Base-by-base conservation (phyloP, 179 eudicot genomes). In the Silene vulgaris region DNA sequence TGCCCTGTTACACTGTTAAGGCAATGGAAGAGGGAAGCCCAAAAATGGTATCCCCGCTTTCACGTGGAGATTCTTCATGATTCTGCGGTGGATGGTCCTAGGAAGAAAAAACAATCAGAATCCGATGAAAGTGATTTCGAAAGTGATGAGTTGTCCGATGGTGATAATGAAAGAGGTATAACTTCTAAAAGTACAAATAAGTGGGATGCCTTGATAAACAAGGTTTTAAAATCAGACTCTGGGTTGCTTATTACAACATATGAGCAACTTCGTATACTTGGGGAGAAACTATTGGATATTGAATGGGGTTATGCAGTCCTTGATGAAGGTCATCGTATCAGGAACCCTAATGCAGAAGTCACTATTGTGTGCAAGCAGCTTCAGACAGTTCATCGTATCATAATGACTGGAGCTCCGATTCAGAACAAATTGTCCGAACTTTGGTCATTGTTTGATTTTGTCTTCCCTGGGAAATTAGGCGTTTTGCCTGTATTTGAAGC, bases 381-480 rank as follows among this genome's bases (percentile, higher is more conserved):
- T 61, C 97, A 90, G 83, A 95, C 99, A 19, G 87, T 95, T 84
- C 99, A 95, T 80, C 99, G 99, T 73, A 85, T 95, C 77, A 95
- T 95, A 67, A 95, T 95, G 97, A 92, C 97, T 2, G 99, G 97
- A 77, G 88, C 99, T 13, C 97, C 99, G 26, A 95, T 95, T 82
- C 99, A 95, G 86, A 95, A 95, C 86, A 95, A 88, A 80, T 86
- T 95, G 79, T 78, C 88, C 83, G 97, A 93, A 84, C 81, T 95
- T 74, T 95, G 99, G 99, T 92, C 99, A 67, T 84, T 95, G 84
- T 95, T 92, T 86, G 99, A 95, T 80, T 95, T 95, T 81, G 99
- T 95, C 63, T 95, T 95, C 81, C 99, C 99, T 82, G 99, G 99
- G 80, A 95, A 95, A 82, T 83, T 95, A 75, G 99, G 99, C 19